Base-by-base conservation (phyloP, 2,329 filamentous ascomycete genomes). In the Arthrobotrys entomopaga region DNA sequence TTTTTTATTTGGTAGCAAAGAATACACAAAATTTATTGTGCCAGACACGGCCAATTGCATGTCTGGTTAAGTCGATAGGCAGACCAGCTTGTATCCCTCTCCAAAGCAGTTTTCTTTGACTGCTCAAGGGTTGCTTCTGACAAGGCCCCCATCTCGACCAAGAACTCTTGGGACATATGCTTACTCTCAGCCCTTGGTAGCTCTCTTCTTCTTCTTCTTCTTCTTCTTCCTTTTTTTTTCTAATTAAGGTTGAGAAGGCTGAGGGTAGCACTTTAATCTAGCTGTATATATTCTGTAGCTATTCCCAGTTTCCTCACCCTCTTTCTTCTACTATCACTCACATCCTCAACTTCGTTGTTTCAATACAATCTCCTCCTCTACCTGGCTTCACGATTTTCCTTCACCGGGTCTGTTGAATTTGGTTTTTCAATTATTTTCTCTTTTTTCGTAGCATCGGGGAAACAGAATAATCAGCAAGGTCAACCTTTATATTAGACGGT, bases 101-200 rank as follows among this genome's bases (percentile, higher is more conserved):
- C 29, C 29, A 34, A 34, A 34, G 29, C 29, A 34, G 29, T 34
- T 34, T 34, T 34, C n/a, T 34, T 34, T 10, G 10, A 34, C 29
- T 34, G 29, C 29, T 34, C 65, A 53, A 50, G 65, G 60, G 60
- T 72, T 34, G 29, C 29, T 71, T 64, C 60, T 59, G 58, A 72
- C 60, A 53, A 73, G 60, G 61, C 65, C 67, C 56, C 67, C 67
- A 73, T 50, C 48, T 10, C n/a, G 4, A 38, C 60, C 34, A 53
- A 43, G 50, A 53, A 71, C 67, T 20, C 65, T 61, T 59, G 49
- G 60, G 60, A 40, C 54, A 65, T 20, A 60, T 65, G 60, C 67
- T 73, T 65, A 65, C 67, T 66, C 69, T 73, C 69, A 73, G 69
- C 69, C 69, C 61, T 71, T 65, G 67, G 63, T 70, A 58, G 65